These are phyloP conservation scores for Draba incana DNA, from an alignment of 345 rosid genomes.

Conservation along the genomic window DNA sequence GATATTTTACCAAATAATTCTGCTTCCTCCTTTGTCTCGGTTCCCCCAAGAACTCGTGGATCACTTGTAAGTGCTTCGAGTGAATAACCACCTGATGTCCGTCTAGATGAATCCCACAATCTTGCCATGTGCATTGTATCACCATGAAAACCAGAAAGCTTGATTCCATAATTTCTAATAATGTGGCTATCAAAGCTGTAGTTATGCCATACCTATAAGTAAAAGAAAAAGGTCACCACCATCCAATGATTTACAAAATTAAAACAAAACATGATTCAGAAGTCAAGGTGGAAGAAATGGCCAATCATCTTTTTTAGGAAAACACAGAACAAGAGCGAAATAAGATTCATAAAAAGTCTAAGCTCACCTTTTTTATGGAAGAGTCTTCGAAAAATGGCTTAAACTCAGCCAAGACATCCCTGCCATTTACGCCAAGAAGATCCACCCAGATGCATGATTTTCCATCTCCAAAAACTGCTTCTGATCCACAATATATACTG, in stretches of 20 bases:
- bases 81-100: conserved; percentile 80
- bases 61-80: conserved; percentile 95
- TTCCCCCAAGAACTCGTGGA: conserved; percentile 55
- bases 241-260: conserved; percentile 5
- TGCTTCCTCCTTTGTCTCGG: conserved; percentile 47
- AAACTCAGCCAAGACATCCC: conserved; percentile 64
- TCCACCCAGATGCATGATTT: conserved; percentile 97
- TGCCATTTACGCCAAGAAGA: conserved; percentile 84
- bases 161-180: conserved; percentile 72
- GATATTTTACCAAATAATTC: conserved; percentile 82
- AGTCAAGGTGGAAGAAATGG: conserved; percentile 16
- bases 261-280: conserved; percentile 6
- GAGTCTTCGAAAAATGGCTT: conserved; percentile 73
- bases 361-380: conserved; percentile 68
- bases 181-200: conserved; percentile 95
- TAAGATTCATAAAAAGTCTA: conserved; percentile 6
- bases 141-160: conserved; percentile 88
- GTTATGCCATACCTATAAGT: conserved; percentile 95
- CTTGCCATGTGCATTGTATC: conserved; percentile 99
- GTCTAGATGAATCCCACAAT: conserved; percentile 90
- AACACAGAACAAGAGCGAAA: conserved; percentile 11
- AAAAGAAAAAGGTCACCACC: conserved; percentile 15
- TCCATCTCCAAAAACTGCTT: conserved; percentile 84
- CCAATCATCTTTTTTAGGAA: conserved; percentile 3
- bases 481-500: conserved; percentile 83